phyloP scores from a whole-genome alignment of 305 asterid genomes.

The Fraxinus angustifolia region DNA sequence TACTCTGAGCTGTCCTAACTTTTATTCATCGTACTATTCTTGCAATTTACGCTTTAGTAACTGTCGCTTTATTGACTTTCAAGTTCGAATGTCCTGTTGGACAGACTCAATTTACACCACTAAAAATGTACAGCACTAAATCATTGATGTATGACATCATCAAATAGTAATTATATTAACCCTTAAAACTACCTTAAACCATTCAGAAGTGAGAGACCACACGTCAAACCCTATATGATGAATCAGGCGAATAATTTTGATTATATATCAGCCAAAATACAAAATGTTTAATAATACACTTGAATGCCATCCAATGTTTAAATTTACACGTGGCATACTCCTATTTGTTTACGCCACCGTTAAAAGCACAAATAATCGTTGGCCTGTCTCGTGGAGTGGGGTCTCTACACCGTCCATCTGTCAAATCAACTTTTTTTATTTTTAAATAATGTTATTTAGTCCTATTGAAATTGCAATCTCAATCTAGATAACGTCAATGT shows the following conservation, averaged over 20 bases:
- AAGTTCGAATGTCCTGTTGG: not conserved
- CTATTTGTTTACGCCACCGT: not conserved
- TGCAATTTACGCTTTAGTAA: too few relatives aligned
- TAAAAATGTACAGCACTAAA: not conserved
- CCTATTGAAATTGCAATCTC: too few relatives aligned
- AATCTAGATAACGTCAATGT: too few relatives aligned
- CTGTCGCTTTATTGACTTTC: not conserved
- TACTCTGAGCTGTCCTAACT: not conserved
- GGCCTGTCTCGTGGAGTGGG: conserved; percentile 17
- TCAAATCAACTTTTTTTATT: conserved; percentile 14
- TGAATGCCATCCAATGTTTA: not conserved
- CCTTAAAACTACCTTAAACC: not conserved
- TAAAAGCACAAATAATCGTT: not conserved
- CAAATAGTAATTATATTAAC: not conserved
- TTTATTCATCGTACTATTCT: not conserved
- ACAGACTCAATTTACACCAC: not conserved
- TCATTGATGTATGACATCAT: not conserved
- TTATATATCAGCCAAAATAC: conserved; percentile 8
- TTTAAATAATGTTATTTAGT: too few relatives aligned
- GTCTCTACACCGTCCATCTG: conserved; percentile 33
- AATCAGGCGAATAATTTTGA: not conserved
- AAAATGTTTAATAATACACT: not conserved
- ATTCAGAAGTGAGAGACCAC: not conserved
- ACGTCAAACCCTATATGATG: not conserved
- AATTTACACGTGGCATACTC: conserved; percentile 17